Evolutionary conservation across 805 yeast genomes (phyloP).

Genomic region (Komagataella pseudopastoris): DNA sequence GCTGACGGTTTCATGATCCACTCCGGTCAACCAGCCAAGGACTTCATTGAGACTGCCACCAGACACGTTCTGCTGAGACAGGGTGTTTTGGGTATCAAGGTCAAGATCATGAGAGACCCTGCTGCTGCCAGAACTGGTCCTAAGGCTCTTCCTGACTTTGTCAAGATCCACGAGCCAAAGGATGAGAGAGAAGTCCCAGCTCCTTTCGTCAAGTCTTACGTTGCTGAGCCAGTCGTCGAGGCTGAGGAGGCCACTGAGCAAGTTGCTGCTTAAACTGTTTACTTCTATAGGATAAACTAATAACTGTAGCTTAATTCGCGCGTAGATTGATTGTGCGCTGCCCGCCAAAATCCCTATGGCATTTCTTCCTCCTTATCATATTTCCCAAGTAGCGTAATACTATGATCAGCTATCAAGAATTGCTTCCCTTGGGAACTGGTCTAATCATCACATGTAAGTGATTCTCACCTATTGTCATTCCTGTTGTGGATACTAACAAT

Average conservation of each 20-base stretch:
- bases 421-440: slow-evolving; percentile 30
- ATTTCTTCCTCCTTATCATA: neutral
- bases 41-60: slow-evolving; percentile 97
- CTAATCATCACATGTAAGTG: slow-evolving; percentile 17
- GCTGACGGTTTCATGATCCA: slow-evolving; percentile 99
- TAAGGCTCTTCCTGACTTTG: slow-evolving; percentile 90
- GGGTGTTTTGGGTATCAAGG: slow-evolving; percentile 99
- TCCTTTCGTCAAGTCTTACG: slow-evolving; percentile 76
- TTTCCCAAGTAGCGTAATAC: neutral
- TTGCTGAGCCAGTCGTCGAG: slow-evolving; percentile 22
- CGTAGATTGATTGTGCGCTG: neutral
- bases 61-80: slow-evolving; percentile 99
- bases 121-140: slow-evolving; percentile 76
- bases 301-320: neutral
- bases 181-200: slow-evolving; percentile 74
- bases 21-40: slow-evolving; percentile 99
- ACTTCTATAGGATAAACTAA: neutral
- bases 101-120: slow-evolving; percentile 99
- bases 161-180: slow-evolving; percentile 86
- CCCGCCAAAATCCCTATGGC: neutral
- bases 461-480: neutral
- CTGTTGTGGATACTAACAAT: neutral
- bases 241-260: slow-evolving; percentile 23
- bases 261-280: slow-evolving; percentile 12
- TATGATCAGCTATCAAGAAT: slow-evolving; percentile 5